Base-by-base conservation (phyloP, 352 stramenopile genomes). In the Phytopythium oedochilum region DNA sequence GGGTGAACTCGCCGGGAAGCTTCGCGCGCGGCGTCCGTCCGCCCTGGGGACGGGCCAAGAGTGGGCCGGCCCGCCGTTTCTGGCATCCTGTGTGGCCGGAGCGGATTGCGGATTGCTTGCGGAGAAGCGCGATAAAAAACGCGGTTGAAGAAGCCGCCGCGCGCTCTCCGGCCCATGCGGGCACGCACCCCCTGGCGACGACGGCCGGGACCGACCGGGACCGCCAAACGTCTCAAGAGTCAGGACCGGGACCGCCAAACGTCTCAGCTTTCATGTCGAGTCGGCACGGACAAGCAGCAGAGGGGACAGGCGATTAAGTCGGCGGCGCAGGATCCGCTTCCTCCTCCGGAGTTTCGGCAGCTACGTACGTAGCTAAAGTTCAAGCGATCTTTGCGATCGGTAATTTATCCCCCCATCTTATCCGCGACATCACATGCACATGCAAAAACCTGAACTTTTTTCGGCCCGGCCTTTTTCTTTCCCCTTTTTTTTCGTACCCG, bases 21-120 rank as follows among this genome's bases (percentile, higher is more conserved):
- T 53, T 42, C 47, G 44, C 44, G 44, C 26, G 3, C 26, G 5
- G 36, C 18, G 18, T 45, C 26, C 43, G 43, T 49, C 43, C 43
- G 22, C 43, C 42, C 42, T 48, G 22, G 20, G 23, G 40, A 46
- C 8, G 6, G 3, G 38, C 38, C 18, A 26, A 45, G 39, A 45
- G 39, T 45, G 39, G 39, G n/a, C 39, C n/a, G n/a, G n/a, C n/a
- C n/a, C 39, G 43, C 43, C 43, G 43, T 50, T 50, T 50, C 25
- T 50, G 43, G 11, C 25, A 12, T 50, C 23, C 42, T 23, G 23
- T 50, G 25, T 34, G 29, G 29, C 10, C 29, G 29, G 29, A 34
- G 29, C 10, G 29, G 29, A 34, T 34, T 34, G 29, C 29, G n/a
- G n/a, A n/a, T 34, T 34, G 29, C 10, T 5, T 10, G 29, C 29